A percentile compares a stretch with the other conserved stretches of the same genome.
phyloP scores from a whole-genome alignment of 345 rosid species.

The Populus euphratica region DNA sequence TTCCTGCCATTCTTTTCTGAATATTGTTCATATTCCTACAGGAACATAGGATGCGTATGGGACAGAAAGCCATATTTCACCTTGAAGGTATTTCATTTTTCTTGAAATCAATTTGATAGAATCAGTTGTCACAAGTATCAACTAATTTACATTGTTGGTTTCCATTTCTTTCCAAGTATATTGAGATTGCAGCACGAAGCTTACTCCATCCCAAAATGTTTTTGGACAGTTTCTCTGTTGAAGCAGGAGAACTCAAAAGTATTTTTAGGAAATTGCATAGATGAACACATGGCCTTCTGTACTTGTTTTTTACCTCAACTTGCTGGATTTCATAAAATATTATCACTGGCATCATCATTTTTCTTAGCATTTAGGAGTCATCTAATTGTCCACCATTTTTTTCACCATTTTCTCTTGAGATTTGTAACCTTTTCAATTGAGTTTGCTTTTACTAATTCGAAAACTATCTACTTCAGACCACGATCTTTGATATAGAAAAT shows the following conservation, averaged over 20 bases:
- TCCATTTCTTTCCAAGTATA: background rate
- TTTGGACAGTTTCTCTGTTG: no score
- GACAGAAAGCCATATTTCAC: conserved; percentile 93
- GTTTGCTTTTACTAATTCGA: background rate
- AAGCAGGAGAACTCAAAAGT: background rate
- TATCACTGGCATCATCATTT: background rate
- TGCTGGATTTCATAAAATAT: no score
- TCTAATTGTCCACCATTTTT: background rate
- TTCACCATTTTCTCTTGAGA: background rate
- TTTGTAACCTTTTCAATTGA: background rate
- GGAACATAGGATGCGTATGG: conserved; percentile 84
- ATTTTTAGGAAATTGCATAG: background rate
- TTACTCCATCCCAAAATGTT: background rate
- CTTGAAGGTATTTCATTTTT: conserved; percentile 59
- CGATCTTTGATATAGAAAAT: background rate
- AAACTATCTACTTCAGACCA: background rate
- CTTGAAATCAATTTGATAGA: background rate
- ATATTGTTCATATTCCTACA: conserved; percentile 28
- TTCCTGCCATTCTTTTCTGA: background rate
- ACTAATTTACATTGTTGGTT: background rate
- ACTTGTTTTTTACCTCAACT: background rate
- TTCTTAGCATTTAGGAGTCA: background rate
- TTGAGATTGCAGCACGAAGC: no score
- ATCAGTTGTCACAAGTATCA: background rate
- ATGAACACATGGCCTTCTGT: background rate